Percentiles rank a stretch among this genome's conserved stretches.
These are phyloP conservation scores for Diaporthe citri DNA, from an alignment of 2,329 filamentous ascomycete species.

Conservation along the genomic window DNA sequence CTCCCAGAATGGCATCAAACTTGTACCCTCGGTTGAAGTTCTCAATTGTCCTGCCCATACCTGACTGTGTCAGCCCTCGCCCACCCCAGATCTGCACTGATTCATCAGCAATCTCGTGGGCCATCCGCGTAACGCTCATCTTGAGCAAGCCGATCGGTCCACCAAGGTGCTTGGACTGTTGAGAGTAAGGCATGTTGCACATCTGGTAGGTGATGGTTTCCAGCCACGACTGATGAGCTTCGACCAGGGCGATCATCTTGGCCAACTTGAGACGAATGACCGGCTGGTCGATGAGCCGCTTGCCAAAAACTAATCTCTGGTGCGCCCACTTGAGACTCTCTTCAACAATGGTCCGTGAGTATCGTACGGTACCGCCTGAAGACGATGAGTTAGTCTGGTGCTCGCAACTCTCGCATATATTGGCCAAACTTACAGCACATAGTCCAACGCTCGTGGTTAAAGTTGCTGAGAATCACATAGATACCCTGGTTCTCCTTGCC, in stretches of 20 bases:
- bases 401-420: too few species aligned
- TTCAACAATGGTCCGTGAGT: slow-evolving; percentile 78
- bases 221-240: slow-evolving; percentile 88
- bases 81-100: slow-evolving; percentile 90
- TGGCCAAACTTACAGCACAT: slow-evolving; percentile 70
- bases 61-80: slow-evolving; percentile 81
- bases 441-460: slow-evolving; percentile 88
- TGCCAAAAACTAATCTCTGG: slow-evolving; percentile 86
- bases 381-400: slow-evolving; percentile 41
- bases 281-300: slow-evolving; percentile 85
- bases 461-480: slow-evolving; percentile 85
- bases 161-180: slow-evolving; percentile 81
- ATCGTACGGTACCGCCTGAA: slow-evolving; percentile 69
- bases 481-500: slow-evolving; percentile 90
- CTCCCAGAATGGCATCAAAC: slow-evolving; percentile 82
- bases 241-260: slow-evolving; percentile 86
- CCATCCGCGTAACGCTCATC: slow-evolving; percentile 79
- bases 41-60: slow-evolving; percentile 87
- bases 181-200: slow-evolving; percentile 83
- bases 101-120: slow-evolving; percentile 87
- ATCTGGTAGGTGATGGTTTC: slow-evolving; percentile 90
- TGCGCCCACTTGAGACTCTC: slow-evolving; percentile 91
- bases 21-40: slow-evolving; percentile 89
- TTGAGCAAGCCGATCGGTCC: slow-evolving; percentile 88
- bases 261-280: slow-evolving; percentile 89